A percentile compares a stretch with the other conserved stretches of the same genome.
These are phyloP conservation scores for Trypanosoma platydactyli DNA, from an alignment of 208 protist species.

Conservation along the genomic window DNA sequence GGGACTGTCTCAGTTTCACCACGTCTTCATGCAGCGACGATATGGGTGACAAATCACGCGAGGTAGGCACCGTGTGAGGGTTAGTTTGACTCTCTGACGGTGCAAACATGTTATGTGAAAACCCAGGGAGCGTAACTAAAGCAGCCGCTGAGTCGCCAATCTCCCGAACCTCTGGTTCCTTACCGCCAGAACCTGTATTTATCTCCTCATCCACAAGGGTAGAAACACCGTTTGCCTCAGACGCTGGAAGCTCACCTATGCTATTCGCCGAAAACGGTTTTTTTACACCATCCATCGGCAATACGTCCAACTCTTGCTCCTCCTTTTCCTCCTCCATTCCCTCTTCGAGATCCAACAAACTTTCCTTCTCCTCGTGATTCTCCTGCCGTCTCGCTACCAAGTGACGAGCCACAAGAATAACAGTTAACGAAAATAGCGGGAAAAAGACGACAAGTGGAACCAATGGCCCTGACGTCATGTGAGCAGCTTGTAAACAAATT, in stretches of 20 bases:
- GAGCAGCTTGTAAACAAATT: constrained; percentile 14
- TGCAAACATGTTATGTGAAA: not conserved
- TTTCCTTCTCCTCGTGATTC: constrained; percentile 11
- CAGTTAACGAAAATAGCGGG: constrained; percentile 61
- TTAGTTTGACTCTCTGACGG: constrained; percentile 20
- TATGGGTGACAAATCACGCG: constrained; percentile 24
- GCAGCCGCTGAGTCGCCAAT: not conserved
- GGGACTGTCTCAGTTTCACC: not conserved
- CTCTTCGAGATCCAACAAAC: not conserved
- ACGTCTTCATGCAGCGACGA: constrained; percentile 10
- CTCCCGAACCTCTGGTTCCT: not conserved
- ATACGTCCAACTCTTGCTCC: constrained; percentile 6
- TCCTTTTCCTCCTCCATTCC: not conserved
- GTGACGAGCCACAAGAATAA: constrained; percentile 31
- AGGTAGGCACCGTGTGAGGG: constrained; percentile 24
- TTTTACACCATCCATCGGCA: constrained; percentile 1
- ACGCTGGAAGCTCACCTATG: not conserved
- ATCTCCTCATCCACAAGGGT: not conserved
- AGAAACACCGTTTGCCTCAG: not conserved
- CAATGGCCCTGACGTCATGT: constrained; percentile 40
- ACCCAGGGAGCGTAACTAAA: not conserved
- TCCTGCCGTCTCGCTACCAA: constrained; percentile 20
- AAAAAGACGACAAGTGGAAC: constrained; percentile 71
- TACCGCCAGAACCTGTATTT: not conserved
- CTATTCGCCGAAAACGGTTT: not conserved